A percentile compares a stretch with the other conserved stretches of the same genome.
phyloP scores from a whole-genome alignment of 139 green algal genomes.

The Closterium sp. region DNA sequence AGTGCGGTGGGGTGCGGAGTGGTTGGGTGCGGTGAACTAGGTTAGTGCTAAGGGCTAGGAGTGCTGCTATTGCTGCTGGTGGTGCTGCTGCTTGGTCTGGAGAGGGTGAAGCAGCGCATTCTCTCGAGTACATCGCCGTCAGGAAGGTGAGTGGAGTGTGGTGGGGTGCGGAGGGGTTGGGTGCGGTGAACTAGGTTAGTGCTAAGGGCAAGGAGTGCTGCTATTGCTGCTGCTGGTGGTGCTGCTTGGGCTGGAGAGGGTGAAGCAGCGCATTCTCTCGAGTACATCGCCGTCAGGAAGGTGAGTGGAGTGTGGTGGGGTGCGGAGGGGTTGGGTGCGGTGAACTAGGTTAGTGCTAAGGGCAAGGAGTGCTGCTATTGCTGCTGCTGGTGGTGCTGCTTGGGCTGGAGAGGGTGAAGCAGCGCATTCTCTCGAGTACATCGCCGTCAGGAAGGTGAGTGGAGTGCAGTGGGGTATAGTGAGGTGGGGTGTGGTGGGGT shows the following conservation, averaged over 20 bases:
- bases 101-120: conserved; percentile 64
- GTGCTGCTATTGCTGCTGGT: conserved; percentile 49
- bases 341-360: no score
- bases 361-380: not conserved
- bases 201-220: not conserved
- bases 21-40: not conserved
- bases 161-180: no score
- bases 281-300: conserved; percentile 74
- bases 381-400: conserved; percentile 46
- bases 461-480: not conserved
- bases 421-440: conserved; percentile 72
- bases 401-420: conserved; percentile 56
- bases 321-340: no score
- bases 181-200: not conserved
- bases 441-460: conserved; percentile 68
- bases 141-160: conserved; percentile 49
- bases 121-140: conserved; percentile 74
- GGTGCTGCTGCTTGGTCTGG: conserved; percentile 60
- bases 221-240: conserved; percentile 26
- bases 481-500: conserved; percentile 46
- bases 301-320: conserved; percentile 29
- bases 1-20: not conserved
- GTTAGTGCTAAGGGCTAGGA: no score
- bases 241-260: conserved; percentile 51
- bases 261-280: conserved; percentile 67